Base-by-base conservation (phyloP, 2,329 filamentous ascomycete species). In the Aspergillus ochraceus region DNA sequence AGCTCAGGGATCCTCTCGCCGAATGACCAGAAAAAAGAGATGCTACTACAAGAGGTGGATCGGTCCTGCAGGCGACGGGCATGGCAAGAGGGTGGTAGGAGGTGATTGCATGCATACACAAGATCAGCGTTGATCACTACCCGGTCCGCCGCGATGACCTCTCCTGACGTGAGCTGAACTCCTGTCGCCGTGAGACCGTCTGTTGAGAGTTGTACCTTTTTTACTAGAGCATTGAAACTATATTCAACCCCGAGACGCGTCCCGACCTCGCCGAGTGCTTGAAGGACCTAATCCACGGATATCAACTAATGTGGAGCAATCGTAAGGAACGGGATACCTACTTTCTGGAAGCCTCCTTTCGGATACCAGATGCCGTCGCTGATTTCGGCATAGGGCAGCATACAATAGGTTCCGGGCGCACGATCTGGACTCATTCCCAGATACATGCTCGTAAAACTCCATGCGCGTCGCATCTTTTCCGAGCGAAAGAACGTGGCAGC, bases 371-470 rank as follows among this genome's bases (percentile, higher is more conserved):
- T 90, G 0, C 90, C 90, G 76, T 92, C 88, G 0, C 87, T 86
- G 32, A 91, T 76, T 76, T 92, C 89, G 0, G 89, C 89, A 71
- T 91, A 92, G 74, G 91, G 89, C 54, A 92, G 77, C 60, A 92
- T 73, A 52, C 84, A 88, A 75, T 92, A 92, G 2, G 89, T 91
- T 3, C 86, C 88, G 0, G 89, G 90, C 0, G 90, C 89, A 69
- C 90, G 88, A 70, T 89, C 92, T 0, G 90, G 90, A 57, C 83
- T 87, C 89, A 92, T 92, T 0, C 90, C 90, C 86, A 92, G 89
- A 69, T 92, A 92, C 89, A 92, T 92, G 66, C 87, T 91, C 22
- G 86, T 88, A 74, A 92, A 92, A 0, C 89, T 91, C 64, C 92
- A 92, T 0, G 89, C 88, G 26, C 88, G 77, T 61, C 89, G 79